Conservation (phyloP, 805 yeast genomes). For the Kodamaea nitidulidarum region DNA sequence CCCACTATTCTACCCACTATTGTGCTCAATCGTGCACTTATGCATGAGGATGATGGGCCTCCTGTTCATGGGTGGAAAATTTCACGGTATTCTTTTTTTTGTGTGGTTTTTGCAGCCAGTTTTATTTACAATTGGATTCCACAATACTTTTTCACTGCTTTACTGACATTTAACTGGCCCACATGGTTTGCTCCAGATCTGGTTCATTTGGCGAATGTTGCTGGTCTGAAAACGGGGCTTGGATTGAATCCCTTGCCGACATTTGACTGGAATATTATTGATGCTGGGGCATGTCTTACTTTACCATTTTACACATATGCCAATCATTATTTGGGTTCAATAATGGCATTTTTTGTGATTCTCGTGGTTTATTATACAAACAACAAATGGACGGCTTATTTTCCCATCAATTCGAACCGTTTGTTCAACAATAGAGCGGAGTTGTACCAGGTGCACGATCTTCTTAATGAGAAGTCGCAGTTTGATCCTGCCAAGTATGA, state of each 20-base stretch:
- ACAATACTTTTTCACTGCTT: slow-evolving; percentile 34
- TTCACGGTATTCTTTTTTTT: slow-evolving; percentile 40
- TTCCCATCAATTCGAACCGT: slow-evolving; percentile 51
- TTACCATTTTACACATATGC: slow-evolving; percentile 42
- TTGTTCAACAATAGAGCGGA: slow-evolving; percentile 51
- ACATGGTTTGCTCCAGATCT: slow-evolving; percentile 41
- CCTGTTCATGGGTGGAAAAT: slow-evolving; percentile 38
- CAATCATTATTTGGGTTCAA: slow-evolving; percentile 35
- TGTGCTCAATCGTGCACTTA: slow-evolving; percentile 40
- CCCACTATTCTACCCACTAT: slow-evolving; percentile 42
- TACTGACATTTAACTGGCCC: slow-evolving; percentile 43
- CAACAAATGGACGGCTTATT: slow-evolving; percentile 45
- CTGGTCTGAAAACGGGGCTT: slow-evolving; percentile 36
- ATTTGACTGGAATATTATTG: slow-evolving; percentile 42
- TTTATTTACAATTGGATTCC: slow-evolving; percentile 43
- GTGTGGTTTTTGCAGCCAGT: slow-evolving; percentile 28
- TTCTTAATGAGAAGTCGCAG: slow-evolving; percentile 40
- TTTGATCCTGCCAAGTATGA: slow-evolving; percentile 48
- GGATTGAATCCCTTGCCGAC: slow-evolving; percentile 42
- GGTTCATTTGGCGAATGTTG: slow-evolving; percentile 36
- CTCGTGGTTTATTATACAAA: slow-evolving; percentile 42
- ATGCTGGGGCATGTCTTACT: slow-evolving; percentile 36
- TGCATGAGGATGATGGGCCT: slow-evolving; percentile 12
- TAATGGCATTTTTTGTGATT: slow-evolving; percentile 31
- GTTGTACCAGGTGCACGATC: slow-evolving; percentile 42